Evolutionary conservation across 495 filamentous ascomycete genomes (phyloP), one percentile per base, ranked within the genome.

Genomic region (Elaphomyces granulatus): DNA sequence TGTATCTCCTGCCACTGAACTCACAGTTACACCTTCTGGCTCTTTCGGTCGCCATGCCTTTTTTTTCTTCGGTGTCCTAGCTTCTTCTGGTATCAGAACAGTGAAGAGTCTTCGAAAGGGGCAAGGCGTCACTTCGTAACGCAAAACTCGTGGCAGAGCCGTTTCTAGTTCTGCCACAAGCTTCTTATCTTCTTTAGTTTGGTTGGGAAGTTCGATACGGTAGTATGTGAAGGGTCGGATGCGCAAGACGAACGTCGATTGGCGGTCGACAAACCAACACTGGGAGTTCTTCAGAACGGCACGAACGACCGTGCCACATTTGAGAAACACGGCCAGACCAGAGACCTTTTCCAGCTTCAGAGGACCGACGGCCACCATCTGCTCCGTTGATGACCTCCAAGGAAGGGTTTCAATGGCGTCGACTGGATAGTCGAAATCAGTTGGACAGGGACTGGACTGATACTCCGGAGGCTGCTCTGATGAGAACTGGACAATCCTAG

Each of bases 261-360:
- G 75, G 33, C 81, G 80, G 53, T 93, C 83, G 15, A 94, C 83
- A 58, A 82, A 90, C 87, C 87, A 94, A 44, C 77, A 90, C 53
- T 90, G 83, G 15, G 81, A 88, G 55, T 82, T 90, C 8, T 83
- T 81, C 28, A 94, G 54, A 33, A 94, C 88, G 34, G 87, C 78
- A 46, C 83, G 81, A 8, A 93, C 71, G 19, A 83, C 75, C 45
- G 70, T 66, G 40, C 83, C 82, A 47, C 83, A 92, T 58, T 79
- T 84, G 8, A 94, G 70, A 53, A 94, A 94, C 14, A 81, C 80
- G 0, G 87, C 80, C 32, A 83, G 76, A 8, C 81, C 80, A 4
- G 82, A 77, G 18, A 87, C 78, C 41, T 76, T 75, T 55, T 94
- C 87, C 39, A 94, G 76, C 36, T 78, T 69, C 34, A 94, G 67